Evolutionary conservation across 345 rosid genomes (phyloP).

Genomic region (Hibiscus trionum): DNA sequence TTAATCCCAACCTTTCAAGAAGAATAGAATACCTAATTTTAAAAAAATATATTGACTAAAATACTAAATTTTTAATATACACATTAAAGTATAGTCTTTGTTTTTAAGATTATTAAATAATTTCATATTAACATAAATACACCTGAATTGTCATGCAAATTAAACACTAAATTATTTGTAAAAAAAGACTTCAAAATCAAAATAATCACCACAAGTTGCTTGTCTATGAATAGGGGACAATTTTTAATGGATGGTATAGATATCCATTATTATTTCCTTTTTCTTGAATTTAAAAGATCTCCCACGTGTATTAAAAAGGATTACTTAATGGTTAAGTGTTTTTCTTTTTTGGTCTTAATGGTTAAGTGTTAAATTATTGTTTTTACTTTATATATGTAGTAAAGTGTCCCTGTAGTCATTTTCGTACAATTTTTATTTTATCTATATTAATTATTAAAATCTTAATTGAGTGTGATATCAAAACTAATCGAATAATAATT

Average conservation of each 20-base stretch:
- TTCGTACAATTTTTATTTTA: background rate
- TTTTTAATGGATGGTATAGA: too few species aligned
- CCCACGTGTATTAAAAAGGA: background rate
- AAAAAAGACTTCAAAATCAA: background rate
- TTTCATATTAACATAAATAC: too few species aligned
- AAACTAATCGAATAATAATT: background rate
- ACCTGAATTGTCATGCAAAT: too few species aligned
- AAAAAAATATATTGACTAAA: too few species aligned
- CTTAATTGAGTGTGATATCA: background rate
- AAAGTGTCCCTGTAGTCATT: background rate
- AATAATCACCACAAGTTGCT: background rate
- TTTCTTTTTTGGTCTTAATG: background rate
- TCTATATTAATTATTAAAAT: too few species aligned
- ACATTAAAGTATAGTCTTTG: too few species aligned
- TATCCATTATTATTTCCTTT: background rate
- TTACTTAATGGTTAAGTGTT: background rate
- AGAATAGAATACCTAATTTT: too few species aligned
- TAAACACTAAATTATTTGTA: too few species aligned
- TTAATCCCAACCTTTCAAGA: too few species aligned
- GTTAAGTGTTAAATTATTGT: background rate
- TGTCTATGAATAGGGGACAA: too few species aligned
- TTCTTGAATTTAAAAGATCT: background rate
- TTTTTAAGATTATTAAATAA: too few species aligned
- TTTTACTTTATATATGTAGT: background rate
- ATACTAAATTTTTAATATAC: too few species aligned